Percentiles rank a stretch among this genome's conserved stretches.
These are phyloP conservation scores for Calvatia gigantea DNA, from an alignment of 768 basidiomycete genomes.

Conservation along the genomic window DNA sequence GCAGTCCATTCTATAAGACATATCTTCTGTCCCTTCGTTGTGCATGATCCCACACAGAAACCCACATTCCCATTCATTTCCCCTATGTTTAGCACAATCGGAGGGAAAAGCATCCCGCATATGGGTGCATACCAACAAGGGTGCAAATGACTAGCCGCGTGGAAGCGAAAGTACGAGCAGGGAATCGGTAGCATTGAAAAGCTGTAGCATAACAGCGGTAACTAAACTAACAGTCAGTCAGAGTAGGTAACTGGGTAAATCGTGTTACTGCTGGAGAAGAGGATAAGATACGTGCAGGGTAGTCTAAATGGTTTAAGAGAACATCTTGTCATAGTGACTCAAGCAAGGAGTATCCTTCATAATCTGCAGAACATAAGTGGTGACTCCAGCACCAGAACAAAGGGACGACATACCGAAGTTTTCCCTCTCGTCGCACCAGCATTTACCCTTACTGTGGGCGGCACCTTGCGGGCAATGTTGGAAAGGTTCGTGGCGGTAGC, in stretches of 20 bases:
- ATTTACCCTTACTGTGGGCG: constrained; percentile 74
- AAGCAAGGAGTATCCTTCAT: constrained; percentile 90
- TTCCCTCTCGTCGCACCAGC: constrained; percentile 76
- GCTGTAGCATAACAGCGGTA: background rate
- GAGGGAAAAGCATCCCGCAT: no score
- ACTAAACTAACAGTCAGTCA: background rate
- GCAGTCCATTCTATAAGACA: constrained; percentile 69
- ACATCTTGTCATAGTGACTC: constrained; percentile 67
- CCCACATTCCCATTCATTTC: background rate
- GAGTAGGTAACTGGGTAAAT: background rate
- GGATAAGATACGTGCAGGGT: background rate
- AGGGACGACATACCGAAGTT: constrained; percentile 58
- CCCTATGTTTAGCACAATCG: no score
- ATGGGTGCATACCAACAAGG: no score
- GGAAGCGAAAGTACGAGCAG: no score
- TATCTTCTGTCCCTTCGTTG: background rate
- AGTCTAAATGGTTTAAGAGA: constrained; percentile 22
- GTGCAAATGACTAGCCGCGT: no score
- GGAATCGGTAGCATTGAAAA: background rate
- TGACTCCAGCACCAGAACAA: background rate
- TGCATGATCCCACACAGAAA: no score
- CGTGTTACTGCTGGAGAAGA: background rate
- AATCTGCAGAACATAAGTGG: constrained; percentile 40
- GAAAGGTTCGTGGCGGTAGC: constrained; percentile 91
- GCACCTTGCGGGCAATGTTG: constrained; percentile 85